Base-by-base conservation (phyloP, 106 monocot genomes). In the Dioscorea alata region DNA sequence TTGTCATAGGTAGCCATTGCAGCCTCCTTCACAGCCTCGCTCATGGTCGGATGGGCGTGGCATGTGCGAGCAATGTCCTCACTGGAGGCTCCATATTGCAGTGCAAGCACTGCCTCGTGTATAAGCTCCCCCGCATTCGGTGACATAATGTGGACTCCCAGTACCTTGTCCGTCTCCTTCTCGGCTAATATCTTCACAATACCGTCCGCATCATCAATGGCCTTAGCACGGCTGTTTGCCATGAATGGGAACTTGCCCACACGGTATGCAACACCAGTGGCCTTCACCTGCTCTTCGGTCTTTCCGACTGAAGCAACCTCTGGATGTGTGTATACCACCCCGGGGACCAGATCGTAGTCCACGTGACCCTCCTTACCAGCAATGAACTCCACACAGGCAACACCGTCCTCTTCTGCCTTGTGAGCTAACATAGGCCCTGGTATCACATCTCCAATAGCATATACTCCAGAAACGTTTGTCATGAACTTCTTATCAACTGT, bases 351-450 rank as follows among this genome's bases (percentile, higher is more conserved):
- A 28, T 91, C 87, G 48, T 95, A 95, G 59, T 95, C 94, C 7
- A 95, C 94, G 61, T 95, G 94, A 16, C 91, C 94, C 49, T 77
- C 77, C 72, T 90, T 90, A 20, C 94, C 94, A 7, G 94, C 88
- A 50, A 95, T 91, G 68, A 79, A 81, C 81, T 94, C 94, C 12
- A 90, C 90, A 28, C 94, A 94, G 6, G 94, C 90, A 21, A 94
- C 88, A 2, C 94, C 94, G 69, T 94, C 94, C 64, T 94, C 94
- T 68, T 94, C 94, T 2, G 94, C 94, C 77, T 94, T 94, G 78
- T 94, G 94, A 18, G 94, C 94, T 24, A 94, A 83, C 94, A 94
- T 94, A 16, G 94, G 94, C 15, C 94, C 94, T 6, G 90, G 94
- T 12, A 94, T 85, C 65, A 83, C 94, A 62, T 94, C 94, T 5